These are phyloP conservation scores for Middelhovenomyces tepae DNA, from an alignment of 805 yeast genomes.

Conservation along the genomic window DNA sequence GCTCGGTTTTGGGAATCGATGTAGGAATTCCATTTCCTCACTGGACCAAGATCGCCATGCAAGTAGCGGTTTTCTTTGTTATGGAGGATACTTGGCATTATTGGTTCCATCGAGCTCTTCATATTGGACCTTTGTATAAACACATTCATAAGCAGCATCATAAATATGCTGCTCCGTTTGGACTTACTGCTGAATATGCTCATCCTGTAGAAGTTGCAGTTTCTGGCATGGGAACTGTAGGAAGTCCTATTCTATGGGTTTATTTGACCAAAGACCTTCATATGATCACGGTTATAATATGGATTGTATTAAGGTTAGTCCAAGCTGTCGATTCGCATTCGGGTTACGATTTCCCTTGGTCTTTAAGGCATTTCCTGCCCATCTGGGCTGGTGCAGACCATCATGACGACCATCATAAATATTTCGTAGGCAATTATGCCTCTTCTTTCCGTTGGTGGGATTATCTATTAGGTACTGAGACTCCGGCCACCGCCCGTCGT, in stretches of 20 bases:
- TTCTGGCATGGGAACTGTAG: conserved; percentile 92
- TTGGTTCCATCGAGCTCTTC: conserved; percentile 88
- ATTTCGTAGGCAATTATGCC: conserved; percentile 91
- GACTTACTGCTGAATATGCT: conserved; percentile 94
- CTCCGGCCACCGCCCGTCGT: conserved; percentile 38
- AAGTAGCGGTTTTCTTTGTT: conserved; percentile 69
- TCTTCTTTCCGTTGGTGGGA: conserved; percentile 97
- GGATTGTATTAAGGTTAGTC: conserved; percentile 82
- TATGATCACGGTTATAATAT: conserved; percentile 75
- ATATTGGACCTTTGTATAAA: conserved; percentile 81
- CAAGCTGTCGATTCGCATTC: conserved; percentile 98
- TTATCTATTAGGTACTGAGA: conserved; percentile 75
- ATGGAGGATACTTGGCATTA: conserved; percentile 96
- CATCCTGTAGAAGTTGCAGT: conserved; percentile 90
- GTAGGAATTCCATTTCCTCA: conserved; percentile 82
- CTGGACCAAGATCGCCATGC: conserved; percentile 46
- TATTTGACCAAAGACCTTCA: conserved; percentile 70
- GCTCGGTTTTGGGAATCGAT: conserved; percentile 69
- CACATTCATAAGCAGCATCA: conserved; percentile 96
- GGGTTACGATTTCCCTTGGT: conserved; percentile 97
- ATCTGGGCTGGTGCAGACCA: conserved; percentile 99
- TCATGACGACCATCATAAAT: conserved; percentile 95
- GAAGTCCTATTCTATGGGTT: conserved; percentile 83
- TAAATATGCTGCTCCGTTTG: conserved; percentile 96
- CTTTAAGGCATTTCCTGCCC: conserved; percentile 83